phyloP scores from a whole-genome alignment of 1,284 basidiomycete genomes.

The Ceratobasidium sp. region DNA sequence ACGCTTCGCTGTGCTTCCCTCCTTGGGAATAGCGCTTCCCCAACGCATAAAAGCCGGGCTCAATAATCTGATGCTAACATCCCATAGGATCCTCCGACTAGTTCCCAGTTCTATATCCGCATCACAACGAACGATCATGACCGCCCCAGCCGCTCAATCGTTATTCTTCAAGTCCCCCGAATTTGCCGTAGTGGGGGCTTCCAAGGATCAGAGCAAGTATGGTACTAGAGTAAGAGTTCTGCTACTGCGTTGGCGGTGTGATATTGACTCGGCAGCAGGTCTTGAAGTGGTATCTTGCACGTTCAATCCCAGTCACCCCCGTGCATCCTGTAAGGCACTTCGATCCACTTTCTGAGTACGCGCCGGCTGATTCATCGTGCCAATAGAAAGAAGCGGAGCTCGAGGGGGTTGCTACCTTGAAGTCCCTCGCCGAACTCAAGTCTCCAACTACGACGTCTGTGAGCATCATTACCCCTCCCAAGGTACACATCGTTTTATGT shows the following conservation, averaged over 20 bases:
- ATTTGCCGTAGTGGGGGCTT: conserved; percentile 81
- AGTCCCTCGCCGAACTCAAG: conserved; percentile 63
- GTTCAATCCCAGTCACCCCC: conserved; percentile 68
- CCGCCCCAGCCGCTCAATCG: conserved; percentile 26
- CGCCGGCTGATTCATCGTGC: conserved; percentile 23
- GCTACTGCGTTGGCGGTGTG: conserved; percentile 4
- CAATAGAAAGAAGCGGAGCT: conserved; percentile 67
- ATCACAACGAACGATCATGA: conserved; percentile 11
- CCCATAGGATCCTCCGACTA: not conserved
- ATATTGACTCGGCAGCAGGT: too few relatives aligned
- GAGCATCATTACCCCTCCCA: conserved; percentile 78
- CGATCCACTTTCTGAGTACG: conserved; percentile 10
- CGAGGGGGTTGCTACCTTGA: conserved; percentile 64
- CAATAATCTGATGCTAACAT: not conserved
- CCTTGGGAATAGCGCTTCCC: not conserved
- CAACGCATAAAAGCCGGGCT: not conserved
- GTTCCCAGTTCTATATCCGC: not conserved
- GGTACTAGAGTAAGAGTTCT: conserved; percentile 66
- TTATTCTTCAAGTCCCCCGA: conserved; percentile 62
- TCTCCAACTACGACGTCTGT: conserved; percentile 73
- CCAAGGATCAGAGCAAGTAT: conserved; percentile 74
- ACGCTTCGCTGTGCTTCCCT: not conserved
- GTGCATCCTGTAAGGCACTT: conserved; percentile 63
- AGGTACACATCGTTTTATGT: conserved; percentile 54
- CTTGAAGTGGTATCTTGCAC: conserved; percentile 74